phyloP scores from a whole-genome alignment of 768 basidiomycete species.

The Pleurotus pulmonarius region DNA sequence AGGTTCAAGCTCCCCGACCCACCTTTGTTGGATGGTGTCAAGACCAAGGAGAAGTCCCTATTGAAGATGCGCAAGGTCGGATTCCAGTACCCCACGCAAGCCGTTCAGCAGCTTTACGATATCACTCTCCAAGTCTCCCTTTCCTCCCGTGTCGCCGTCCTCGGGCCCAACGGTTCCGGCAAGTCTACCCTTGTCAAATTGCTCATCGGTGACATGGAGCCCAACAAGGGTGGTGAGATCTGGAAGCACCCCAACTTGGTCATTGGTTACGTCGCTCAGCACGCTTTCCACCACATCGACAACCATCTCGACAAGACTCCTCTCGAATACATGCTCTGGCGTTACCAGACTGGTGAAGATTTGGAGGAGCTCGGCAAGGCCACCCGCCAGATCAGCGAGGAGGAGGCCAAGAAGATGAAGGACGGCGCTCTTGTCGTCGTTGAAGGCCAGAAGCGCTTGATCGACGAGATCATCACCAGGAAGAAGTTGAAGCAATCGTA shows the following conservation, averaged over 20 bases:
- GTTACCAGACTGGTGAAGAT: slow-evolving; percentile 99
- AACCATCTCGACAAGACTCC: slow-evolving; percentile 98
- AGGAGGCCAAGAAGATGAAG: slow-evolving; percentile 94
- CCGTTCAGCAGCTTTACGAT: slow-evolving; percentile 89
- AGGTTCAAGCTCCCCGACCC: slow-evolving; percentile 97
- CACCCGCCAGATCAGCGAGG: slow-evolving; percentile 79
- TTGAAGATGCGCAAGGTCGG: slow-evolving; percentile 97
- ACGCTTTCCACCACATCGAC: slow-evolving; percentile 99
- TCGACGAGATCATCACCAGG: slow-evolving; percentile 86
- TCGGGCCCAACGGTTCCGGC: slow-evolving; percentile 98
- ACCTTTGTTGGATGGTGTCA: slow-evolving; percentile 97
- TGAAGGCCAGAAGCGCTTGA: slow-evolving; percentile 92
- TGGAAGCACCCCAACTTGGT: slow-evolving; percentile 99
- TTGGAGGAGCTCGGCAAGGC: slow-evolving; percentile 96
- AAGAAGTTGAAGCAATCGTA: slow-evolving; percentile 99
- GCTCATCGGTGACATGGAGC: slow-evolving; percentile 93
- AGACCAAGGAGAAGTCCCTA: slow-evolving; percentile 98
- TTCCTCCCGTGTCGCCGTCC: slow-evolving; percentile 96
- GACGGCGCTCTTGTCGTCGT: slow-evolving; percentile 83
- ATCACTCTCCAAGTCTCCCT: slow-evolving; percentile 96
- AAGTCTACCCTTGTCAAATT: slow-evolving; percentile 97
- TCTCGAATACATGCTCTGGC: slow-evolving; percentile 99
- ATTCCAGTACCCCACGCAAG: slow-evolving; percentile 90
- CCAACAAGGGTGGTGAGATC: slow-evolving; percentile 94
- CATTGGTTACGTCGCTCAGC: slow-evolving; percentile 98